Conservation (phyloP, 352 stramenopile genomes). For the Globisporangium polare region DNA sequence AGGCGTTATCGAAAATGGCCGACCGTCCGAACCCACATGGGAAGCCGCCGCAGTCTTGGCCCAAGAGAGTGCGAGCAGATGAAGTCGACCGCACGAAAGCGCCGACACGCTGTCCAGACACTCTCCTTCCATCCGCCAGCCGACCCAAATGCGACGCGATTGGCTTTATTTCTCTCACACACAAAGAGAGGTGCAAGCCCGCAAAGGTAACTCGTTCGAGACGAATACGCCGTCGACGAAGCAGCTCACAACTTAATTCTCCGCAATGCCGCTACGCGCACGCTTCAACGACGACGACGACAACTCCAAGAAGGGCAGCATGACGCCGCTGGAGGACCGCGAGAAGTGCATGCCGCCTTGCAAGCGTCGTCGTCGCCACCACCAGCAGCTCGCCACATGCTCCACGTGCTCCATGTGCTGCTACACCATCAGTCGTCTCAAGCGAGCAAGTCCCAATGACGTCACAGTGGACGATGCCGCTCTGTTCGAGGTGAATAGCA, state of each 20-base stretch:
- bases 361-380: conserved; percentile 1
- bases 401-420: background rate
- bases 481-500: background rate
- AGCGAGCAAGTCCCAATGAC: background rate
- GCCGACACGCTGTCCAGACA: too few relatives aligned
- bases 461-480: background rate
- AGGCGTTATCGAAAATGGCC: too few relatives aligned
- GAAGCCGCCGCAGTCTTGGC: too few relatives aligned
- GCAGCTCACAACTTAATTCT: background rate
- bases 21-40: too few relatives aligned
- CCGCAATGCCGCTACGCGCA: background rate
- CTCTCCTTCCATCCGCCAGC: too few relatives aligned
- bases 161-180: too few relatives aligned
- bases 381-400: background rate
- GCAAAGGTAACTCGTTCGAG: background rate
- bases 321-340: background rate
- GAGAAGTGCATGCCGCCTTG: conserved; percentile 5
- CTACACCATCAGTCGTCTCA: background rate
- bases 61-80: too few relatives aligned
- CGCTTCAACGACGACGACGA: background rate
- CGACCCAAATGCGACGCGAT: too few relatives aligned
- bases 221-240: background rate
- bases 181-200: too few relatives aligned
- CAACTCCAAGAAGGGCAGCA: background rate
- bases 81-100: too few relatives aligned